Evolutionary conservation across 2,329 filamentous ascomycete genomes (phyloP).

Genomic region (Hypoxylon sp.): DNA sequence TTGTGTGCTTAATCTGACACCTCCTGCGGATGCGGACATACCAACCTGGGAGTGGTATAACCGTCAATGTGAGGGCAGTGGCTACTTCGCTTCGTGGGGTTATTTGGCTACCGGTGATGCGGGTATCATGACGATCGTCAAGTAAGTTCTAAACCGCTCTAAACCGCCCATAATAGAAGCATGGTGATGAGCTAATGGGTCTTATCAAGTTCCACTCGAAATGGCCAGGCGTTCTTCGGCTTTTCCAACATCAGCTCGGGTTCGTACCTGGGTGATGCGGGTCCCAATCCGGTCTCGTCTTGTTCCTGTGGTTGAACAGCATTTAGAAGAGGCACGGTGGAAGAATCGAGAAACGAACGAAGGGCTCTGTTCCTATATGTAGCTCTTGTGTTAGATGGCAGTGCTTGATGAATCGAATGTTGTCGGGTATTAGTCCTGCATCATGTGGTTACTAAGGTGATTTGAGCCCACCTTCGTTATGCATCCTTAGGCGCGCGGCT

Average conservation of each 20-base stretch:
- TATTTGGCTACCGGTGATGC: slow-evolving; percentile 40
- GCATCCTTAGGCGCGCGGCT: slow-evolving; percentile 11
- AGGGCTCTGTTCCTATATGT: background rate
- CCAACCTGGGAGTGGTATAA: slow-evolving; percentile 45
- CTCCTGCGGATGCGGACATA: slow-evolving; percentile 28
- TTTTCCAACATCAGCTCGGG: slow-evolving; percentile 40
- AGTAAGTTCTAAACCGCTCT: too few species aligned
- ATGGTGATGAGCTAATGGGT: too few species aligned
- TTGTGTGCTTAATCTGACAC: slow-evolving; percentile 38
- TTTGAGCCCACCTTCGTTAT: background rate
- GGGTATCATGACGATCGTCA: slow-evolving; percentile 48
- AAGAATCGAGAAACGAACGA: background rate
- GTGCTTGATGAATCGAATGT: background rate
- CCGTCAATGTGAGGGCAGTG: slow-evolving; percentile 34
- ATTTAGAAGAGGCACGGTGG: background rate
- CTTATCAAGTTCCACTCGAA: too few species aligned
- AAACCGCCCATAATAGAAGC: too few species aligned
- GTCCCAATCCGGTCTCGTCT: slow-evolving; percentile 33
- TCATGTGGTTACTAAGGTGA: background rate
- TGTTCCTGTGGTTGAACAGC: slow-evolving; percentile 33
- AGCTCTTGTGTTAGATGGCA: background rate
- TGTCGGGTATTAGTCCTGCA: slow-evolving; percentile 1
- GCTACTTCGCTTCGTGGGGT: slow-evolving; percentile 47
- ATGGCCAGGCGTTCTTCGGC: slow-evolving; percentile 42
- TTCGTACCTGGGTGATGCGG: slow-evolving; percentile 33